Base-by-base conservation (phyloP, 78 protist genomes). In the Isochrysis galbana region DNA sequence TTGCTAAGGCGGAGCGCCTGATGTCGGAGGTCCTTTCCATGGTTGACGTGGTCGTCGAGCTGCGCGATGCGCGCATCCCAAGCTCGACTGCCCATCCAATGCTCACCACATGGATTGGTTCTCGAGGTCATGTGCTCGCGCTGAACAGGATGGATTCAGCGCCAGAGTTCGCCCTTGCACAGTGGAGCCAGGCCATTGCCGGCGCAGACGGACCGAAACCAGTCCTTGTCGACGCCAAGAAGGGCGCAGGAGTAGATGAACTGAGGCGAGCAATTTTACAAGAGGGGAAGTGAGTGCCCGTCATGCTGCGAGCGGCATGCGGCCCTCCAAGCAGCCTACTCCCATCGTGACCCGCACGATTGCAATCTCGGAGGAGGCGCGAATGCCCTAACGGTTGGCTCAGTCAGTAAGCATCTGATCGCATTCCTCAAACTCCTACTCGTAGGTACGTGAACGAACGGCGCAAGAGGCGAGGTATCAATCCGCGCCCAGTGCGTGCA, bases 11-110 rank as follows among this genome's bases (percentile, higher is more conserved):
- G 67, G 89, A 82, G 61, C 61, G 67, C 14, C 14, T 29, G 69
- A 45, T 82, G 69, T 0, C 7, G 41, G 61, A 42, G 21, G 32
- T 46, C 29, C 89, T 82, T 26, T 1, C 5, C 32, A 0, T 44
- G 42, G 89, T 82, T 10, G 89, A 82, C 39, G 69, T 82, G 14
- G 69, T 82, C 11, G 38, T 82, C 61, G 89, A 82, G 89, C 54
- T 82, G 5, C 89, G 89, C 22, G 89, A 82, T 10, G 5, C 89
- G 19, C 54, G 89, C 42, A 36, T 46, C 7, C 89, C 89, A 3
- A 5, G 3, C 11, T 22, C 89, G 26, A 82, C 89, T 2, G 0
- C 54, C 29, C 89, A 82, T 25, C 89, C 89, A 22, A 23, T 32
- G 4, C 42, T 82, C 55, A 1, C 36, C 26, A 2, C 0, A 7